phyloP scores from a whole-genome alignment of 2,329 filamentous ascomycete species.

The Botryotinia narcissicola region DNA sequence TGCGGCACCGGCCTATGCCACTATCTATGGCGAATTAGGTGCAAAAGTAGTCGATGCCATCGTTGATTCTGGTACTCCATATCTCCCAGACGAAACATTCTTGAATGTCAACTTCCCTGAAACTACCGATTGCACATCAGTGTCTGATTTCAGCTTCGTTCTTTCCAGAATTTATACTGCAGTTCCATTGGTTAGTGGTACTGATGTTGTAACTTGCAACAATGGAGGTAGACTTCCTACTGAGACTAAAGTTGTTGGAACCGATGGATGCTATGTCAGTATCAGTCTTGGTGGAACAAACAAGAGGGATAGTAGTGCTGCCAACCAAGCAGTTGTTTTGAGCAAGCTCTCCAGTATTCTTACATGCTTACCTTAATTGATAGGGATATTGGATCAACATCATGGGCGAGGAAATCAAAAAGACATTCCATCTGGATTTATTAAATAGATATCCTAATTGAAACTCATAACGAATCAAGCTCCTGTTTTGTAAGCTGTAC shows the following conservation, averaged over 20 bases:
- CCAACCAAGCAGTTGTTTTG: conserved; percentile 4
- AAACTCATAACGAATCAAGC: not conserved
- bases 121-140: not conserved
- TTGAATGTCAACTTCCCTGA: conserved; percentile 4
- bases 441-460: not conserved
- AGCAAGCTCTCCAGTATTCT: conserved; percentile 6
- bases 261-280: conserved; percentile 12
- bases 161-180: conserved; percentile 8
- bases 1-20: conserved; percentile 1
- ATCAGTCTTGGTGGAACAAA: conserved; percentile 16
- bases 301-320: conserved; percentile 8
- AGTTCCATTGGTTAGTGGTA: not conserved
- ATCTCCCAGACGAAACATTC: not conserved
- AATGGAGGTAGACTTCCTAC: conserved; percentile 14
- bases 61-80: conserved; percentile 4
- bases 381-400: not conserved
- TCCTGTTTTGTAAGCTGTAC: not conserved
- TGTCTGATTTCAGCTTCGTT: conserved; percentile 5
- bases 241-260: not conserved
- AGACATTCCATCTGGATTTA: not conserved
- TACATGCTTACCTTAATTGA: conserved; percentile 2
- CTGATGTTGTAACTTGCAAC: conserved; percentile 2
- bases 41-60: not conserved
- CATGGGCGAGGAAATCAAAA: not conserved
- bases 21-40: conserved; percentile 4